Evolutionary conservation across 768 basidiomycete genomes (phyloP).

Genomic region (Mycena indigotica): DNA sequence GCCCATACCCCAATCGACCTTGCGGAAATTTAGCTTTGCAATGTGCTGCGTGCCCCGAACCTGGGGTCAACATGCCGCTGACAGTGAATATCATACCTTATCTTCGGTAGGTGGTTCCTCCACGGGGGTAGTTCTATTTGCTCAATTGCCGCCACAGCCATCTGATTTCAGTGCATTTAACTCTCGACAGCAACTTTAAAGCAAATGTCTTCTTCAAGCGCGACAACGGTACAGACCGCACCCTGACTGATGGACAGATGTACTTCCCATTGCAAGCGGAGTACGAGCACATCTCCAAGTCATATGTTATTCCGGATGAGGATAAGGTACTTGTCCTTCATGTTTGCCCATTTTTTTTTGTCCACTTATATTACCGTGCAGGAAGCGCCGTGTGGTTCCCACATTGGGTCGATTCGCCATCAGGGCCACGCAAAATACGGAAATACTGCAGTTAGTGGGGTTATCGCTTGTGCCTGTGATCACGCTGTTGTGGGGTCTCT

Average conservation of each 20-base stretch:
- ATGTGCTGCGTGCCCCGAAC: neutral
- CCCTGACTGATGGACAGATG: conserved; percentile 1
- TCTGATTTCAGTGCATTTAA: neutral
- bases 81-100: neutral
- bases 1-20: neutral
- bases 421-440: neutral
- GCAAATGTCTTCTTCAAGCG: conserved; percentile 6
- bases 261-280: neutral
- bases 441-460: neutral
- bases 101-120: neutral
- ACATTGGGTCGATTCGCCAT: conserved; percentile 5
- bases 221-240: conserved; percentile 1
- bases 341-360: no score
- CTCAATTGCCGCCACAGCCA: neutral
- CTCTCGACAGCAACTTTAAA: conserved; percentile 5
- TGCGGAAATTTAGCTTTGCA: neutral
- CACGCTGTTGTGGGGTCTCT: neutral
- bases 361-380: neutral
- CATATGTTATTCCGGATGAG: neutral
- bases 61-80: neutral
- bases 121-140: neutral
- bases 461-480: neutral
- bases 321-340: neutral
- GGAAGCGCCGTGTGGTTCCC: neutral
- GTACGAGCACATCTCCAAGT: neutral